These are phyloP conservation scores for Forsythia suspensa DNA, from an alignment of 257 asterid genomes.

Conservation along the genomic window DNA sequence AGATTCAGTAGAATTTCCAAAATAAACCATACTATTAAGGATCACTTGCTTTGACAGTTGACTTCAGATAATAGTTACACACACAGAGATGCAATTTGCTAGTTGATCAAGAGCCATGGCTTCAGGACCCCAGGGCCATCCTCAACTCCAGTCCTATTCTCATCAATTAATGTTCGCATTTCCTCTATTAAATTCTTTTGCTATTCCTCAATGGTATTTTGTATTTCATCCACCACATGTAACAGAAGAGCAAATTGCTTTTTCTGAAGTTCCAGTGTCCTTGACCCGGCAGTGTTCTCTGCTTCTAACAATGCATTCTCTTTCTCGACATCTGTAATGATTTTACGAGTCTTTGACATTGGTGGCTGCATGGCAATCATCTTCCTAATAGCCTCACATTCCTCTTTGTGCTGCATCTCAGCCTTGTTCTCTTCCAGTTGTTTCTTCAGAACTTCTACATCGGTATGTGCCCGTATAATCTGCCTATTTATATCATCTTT, in stretches of 20 bases:
- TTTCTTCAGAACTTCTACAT: slow-evolving; percentile 87
- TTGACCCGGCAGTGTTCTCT: slow-evolving; percentile 78
- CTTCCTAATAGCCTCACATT: slow-evolving; percentile 91
- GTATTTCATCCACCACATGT: slow-evolving; percentile 99
- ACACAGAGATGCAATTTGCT: slow-evolving; percentile 41
- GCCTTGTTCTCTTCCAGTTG: slow-evolving; percentile 88
- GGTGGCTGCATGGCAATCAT: slow-evolving; percentile 88
- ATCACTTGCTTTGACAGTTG: not conserved
- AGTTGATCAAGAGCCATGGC: slow-evolving; percentile 78
- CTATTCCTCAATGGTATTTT: slow-evolving; percentile 88
- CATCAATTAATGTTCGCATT: slow-evolving; percentile 69
- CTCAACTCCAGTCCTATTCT: slow-evolving; percentile 56
- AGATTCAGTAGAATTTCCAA: not conserved
- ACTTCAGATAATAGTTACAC: not conserved
- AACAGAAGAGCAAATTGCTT: slow-evolving; percentile 80
- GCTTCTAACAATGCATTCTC: slow-evolving; percentile 78
- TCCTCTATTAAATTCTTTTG: slow-evolving; percentile 82
- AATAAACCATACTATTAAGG: not conserved
- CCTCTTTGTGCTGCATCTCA: slow-evolving; percentile 97
- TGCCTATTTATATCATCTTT: slow-evolving; percentile 78
- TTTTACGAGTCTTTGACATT: slow-evolving; percentile 74
- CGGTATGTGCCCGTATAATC: slow-evolving; percentile 71
- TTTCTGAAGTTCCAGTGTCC: slow-evolving; percentile 88
- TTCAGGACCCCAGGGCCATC: slow-evolving; percentile 65
- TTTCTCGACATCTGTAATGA: slow-evolving; percentile 69